Percentiles rank a stretch among this genome's conserved stretches.
Evolutionary conservation across 2,329 filamentous ascomycete species (phyloP).

Genomic region (Scedosporium aurantiacum): DNA sequence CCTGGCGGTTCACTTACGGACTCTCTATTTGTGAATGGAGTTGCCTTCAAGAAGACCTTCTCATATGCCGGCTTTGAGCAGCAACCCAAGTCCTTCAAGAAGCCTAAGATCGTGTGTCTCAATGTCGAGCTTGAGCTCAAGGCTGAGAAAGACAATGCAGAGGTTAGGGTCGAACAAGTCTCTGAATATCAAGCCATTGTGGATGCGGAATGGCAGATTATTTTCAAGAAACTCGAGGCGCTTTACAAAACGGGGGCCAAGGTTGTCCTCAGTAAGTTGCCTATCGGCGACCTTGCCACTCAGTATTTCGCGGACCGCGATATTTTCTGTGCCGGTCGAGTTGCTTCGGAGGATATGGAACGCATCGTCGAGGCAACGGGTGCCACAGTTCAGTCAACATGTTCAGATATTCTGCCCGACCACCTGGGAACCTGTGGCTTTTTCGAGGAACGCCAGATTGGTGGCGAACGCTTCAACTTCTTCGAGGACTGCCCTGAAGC

Average conservation of each 20-base stretch:
- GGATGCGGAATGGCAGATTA: conserved; percentile 99
- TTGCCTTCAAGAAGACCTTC: conserved; percentile 99
- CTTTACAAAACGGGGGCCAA: conserved; percentile 89
- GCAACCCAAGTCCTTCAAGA: conserved; percentile 88
- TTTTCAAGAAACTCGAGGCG: conserved; percentile 98
- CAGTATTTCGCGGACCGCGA: conserved; percentile 98
- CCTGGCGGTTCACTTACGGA: conserved; percentile 93
- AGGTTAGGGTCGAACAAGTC: conserved; percentile 95
- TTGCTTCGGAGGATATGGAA: conserved; percentile 85
- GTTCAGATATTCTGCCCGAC: conserved; percentile 81
- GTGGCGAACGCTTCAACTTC: conserved; percentile 95
- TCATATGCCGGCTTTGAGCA: conserved; percentile 98
- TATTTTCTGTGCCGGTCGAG: conserved; percentile 94
- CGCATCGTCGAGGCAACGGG: conserved; percentile 92
- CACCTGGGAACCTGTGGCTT: conserved; percentile 82
- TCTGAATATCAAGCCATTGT: conserved; percentile 99
- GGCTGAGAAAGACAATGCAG: conserved; percentile 98
- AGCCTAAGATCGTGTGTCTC: conserved; percentile 93
- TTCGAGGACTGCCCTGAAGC: conserved; percentile 92
- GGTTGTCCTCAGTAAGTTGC: conserved; percentile 92
- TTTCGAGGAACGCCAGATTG: conserved; percentile 96
- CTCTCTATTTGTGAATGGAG: conserved; percentile 92
- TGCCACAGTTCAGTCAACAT: conserved; percentile 86
- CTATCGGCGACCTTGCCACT: conserved; percentile 93
- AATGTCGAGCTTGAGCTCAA: conserved; percentile 98